These are phyloP conservation scores for Ophiostoma sp. DNA, from an alignment of 2,329 filamentous ascomycete species.

Conservation along the genomic window DNA sequence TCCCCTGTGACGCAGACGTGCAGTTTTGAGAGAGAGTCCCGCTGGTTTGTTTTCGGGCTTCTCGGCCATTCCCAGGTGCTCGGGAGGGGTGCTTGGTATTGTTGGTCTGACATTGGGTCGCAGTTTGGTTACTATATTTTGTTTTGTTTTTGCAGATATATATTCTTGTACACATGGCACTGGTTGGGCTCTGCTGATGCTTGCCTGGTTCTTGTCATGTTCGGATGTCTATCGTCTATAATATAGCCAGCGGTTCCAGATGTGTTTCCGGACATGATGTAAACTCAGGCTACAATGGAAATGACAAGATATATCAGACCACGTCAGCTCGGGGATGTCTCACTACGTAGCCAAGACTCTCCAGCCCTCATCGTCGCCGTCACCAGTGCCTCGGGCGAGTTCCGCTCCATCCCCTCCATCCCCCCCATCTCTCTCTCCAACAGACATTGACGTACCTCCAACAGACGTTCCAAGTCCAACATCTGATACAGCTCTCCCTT, in stretches of 20 bases:
- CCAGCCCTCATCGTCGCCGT: not conserved
- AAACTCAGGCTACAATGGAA: not conserved
- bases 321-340: not conserved
- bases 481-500: not conserved
- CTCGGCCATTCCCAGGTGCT: not conserved
- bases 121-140: not conserved
- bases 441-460: not conserved
- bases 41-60: slow-evolving; percentile 6
- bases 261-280: no score
- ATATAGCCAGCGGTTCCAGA: no score
- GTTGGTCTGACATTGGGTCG: not conserved
- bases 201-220: not conserved
- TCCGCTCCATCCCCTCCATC: not conserved
- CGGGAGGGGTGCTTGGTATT: not conserved
- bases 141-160: not conserved
- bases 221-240: no score
- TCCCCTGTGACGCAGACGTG: not conserved
- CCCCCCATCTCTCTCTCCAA: not conserved
- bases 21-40: not conserved
- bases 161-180: not conserved
- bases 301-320: not conserved
- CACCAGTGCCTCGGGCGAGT: not conserved
- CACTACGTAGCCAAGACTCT: not conserved
- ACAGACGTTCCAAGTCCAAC: not conserved
- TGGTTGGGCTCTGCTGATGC: not conserved